These are phyloP conservation scores for Colletotrichum magnum DNA, from an alignment of 2,329 filamentous ascomycete genomes.

Conservation along the genomic window DNA sequence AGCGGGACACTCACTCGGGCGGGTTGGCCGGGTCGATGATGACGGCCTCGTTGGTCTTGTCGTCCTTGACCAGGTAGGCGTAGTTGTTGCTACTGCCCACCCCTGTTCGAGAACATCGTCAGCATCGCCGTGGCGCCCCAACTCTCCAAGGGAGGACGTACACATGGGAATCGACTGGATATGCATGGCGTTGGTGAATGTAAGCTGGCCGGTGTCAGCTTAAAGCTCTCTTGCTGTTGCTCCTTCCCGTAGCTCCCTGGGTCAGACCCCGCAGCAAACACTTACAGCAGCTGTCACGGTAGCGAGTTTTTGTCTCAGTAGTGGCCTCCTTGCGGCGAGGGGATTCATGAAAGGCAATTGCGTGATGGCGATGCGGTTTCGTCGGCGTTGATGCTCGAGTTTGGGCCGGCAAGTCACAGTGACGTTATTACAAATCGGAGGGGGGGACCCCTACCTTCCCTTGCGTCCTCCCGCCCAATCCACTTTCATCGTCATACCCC, in stretches of 20 bases:
- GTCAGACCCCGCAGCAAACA: slow-evolving; percentile 1
- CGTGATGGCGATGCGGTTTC: neutral
- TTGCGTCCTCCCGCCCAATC: neutral
- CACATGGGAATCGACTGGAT: slow-evolving; percentile 92
- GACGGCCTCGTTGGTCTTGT: slow-evolving; percentile 82
- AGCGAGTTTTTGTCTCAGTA: slow-evolving; percentile 50
- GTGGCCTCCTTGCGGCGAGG: slow-evolving; percentile 53
- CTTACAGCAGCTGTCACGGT: slow-evolving; percentile 49
- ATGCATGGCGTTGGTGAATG: slow-evolving; percentile 76
- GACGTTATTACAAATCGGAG: slow-evolving; percentile 40
- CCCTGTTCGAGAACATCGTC: slow-evolving; percentile 64
- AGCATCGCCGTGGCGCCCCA: neutral
- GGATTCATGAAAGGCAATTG: slow-evolving; percentile 57
- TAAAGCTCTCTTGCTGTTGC: neutral
- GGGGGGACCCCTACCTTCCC: neutral
- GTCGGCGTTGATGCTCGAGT: neutral
- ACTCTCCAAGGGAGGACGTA: slow-evolving; percentile 59
- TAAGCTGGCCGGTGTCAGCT: slow-evolving; percentile 48
- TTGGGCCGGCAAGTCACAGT: slow-evolving; percentile 28
- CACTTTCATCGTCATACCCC: slow-evolving; percentile 19
- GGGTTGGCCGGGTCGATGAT: slow-evolving; percentile 87
- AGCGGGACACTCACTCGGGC: slow-evolving; percentile 71
- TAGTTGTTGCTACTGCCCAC: slow-evolving; percentile 86
- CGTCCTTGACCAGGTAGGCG: slow-evolving; percentile 84
- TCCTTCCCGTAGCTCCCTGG: no score